Evolutionary conservation across 2,329 filamentous ascomycete genomes (phyloP).

Genomic region (Triangularia verruculosa): DNA sequence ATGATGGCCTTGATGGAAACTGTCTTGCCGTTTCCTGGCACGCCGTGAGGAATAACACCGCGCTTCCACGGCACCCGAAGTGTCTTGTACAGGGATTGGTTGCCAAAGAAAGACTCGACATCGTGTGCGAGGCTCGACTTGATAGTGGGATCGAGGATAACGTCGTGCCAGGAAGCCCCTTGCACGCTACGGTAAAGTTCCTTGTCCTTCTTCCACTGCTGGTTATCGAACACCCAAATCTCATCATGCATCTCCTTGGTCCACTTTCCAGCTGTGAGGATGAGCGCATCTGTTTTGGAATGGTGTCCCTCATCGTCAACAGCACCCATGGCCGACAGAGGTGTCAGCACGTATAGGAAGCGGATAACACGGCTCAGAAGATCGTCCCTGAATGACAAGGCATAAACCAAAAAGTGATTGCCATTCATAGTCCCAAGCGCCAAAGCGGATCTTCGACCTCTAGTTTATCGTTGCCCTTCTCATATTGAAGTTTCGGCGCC

Average conservation of each 20-base stretch:
- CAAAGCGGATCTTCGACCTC: conserved; percentile 5
- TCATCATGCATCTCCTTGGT: conserved; percentile 56
- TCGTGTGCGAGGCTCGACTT: conserved; percentile 63
- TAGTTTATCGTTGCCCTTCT: not conserved
- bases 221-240: conserved; percentile 64
- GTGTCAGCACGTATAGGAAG: not conserved
- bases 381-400: not conserved
- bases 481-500: not conserved
- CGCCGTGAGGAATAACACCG: conserved; percentile 65
- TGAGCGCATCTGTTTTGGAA: conserved; percentile 44
- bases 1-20: conserved; percentile 70
- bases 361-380: not conserved
- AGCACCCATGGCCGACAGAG: not conserved
- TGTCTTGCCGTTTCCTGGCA: conserved; percentile 65
- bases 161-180: conserved; percentile 59
- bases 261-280: conserved; percentile 56
- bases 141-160: conserved; percentile 63
- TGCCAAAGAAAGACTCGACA: conserved; percentile 62
- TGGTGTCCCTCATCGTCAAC: not conserved
- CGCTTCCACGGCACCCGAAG: conserved; percentile 69
- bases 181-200: conserved; percentile 57
- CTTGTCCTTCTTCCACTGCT: conserved; percentile 59
- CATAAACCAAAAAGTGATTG: not conserved
- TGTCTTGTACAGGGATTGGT: conserved; percentile 53
- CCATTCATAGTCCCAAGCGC: conserved; percentile 4